Evolutionary conservation across 2,329 filamentous ascomycete species (phyloP).

Genomic region (Alternaria dauci): DNA sequence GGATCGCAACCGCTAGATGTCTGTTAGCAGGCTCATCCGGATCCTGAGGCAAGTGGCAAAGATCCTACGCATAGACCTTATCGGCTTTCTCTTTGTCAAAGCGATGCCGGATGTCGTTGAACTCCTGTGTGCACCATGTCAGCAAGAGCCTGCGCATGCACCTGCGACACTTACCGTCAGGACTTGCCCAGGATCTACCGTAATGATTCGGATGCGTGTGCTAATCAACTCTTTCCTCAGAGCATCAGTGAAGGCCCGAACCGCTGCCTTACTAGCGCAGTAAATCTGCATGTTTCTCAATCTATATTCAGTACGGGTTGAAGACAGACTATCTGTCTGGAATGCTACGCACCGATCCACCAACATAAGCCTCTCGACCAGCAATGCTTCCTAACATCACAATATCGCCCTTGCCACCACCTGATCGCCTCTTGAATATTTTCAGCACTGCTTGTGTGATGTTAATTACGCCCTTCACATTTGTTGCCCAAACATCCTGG

Average conservation of each 20-base stretch:
- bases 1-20: slow-evolving; percentile 66
- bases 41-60: neutral
- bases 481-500: slow-evolving; percentile 83
- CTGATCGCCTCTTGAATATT: slow-evolving; percentile 72
- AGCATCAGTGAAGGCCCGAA: slow-evolving; percentile 81
- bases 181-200: slow-evolving; percentile 88
- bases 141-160: neutral
- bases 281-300: slow-evolving; percentile 58
- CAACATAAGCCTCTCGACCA: slow-evolving; percentile 80
- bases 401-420: slow-evolving; percentile 85
- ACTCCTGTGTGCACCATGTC: slow-evolving; percentile 60
- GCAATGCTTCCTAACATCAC: slow-evolving; percentile 93
- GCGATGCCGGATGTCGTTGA: slow-evolving; percentile 83
- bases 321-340: neutral
- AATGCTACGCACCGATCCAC: slow-evolving; percentile 63
- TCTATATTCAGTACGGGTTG: neutral
- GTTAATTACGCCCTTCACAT: slow-evolving; percentile 90
- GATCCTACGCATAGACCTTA: slow-evolving; percentile 74
- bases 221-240: slow-evolving; percentile 81
- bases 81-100: slow-evolving; percentile 87
- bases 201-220: slow-evolving; percentile 80
- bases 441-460: slow-evolving; percentile 90
- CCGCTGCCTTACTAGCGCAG: slow-evolving; percentile 89
- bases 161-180: slow-evolving; percentile 65
- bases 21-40: slow-evolving; percentile 12